Percentiles rank a stretch among this genome's conserved stretches.
Evolutionary conservation across 306 rosid species (phyloP).

Genomic region (Vigna nakashimae): DNA sequence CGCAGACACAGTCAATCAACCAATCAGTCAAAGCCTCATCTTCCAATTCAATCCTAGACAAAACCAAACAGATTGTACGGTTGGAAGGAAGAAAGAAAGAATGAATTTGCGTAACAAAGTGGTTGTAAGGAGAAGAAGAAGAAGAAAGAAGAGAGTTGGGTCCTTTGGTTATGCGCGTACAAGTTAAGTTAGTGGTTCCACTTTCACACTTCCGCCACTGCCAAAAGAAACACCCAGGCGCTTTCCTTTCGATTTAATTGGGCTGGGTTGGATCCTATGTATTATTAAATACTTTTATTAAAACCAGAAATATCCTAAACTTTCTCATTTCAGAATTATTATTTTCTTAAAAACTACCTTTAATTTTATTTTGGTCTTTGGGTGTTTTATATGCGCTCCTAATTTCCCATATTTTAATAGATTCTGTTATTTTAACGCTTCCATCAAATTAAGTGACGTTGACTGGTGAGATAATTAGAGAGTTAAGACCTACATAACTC

Average conservation of each 20-base stretch:
- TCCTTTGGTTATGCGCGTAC: neutral
- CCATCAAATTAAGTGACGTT: too few relatives aligned
- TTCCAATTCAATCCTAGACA: neutral
- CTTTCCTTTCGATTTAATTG: neutral
- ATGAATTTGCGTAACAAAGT: neutral
- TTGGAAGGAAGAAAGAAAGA: neutral
- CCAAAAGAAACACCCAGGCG: neutral
- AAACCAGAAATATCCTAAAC: too few relatives aligned
- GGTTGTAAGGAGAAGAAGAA: neutral
- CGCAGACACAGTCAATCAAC: neutral
- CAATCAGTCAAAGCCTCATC: constrained; percentile 32
- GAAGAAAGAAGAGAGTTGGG: neutral
- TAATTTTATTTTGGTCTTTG: too few relatives aligned
- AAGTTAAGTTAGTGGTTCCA: constrained; percentile 1
- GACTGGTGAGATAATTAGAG: too few relatives aligned
- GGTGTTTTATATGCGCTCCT: too few relatives aligned
- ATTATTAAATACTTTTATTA: too few relatives aligned
- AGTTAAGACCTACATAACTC: too few relatives aligned
- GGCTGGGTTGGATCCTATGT: too few relatives aligned
- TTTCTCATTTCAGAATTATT: too few relatives aligned
- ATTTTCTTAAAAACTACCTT: too few relatives aligned
- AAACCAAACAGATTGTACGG: neutral
- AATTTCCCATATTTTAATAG: too few relatives aligned
- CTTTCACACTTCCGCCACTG: constrained; percentile 1
- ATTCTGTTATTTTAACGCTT: too few relatives aligned